These are phyloP conservation scores for Ophiocordyceps camponoti-floridani DNA, from an alignment of 2,329 filamentous ascomycete species.

Conservation along the genomic window DNA sequence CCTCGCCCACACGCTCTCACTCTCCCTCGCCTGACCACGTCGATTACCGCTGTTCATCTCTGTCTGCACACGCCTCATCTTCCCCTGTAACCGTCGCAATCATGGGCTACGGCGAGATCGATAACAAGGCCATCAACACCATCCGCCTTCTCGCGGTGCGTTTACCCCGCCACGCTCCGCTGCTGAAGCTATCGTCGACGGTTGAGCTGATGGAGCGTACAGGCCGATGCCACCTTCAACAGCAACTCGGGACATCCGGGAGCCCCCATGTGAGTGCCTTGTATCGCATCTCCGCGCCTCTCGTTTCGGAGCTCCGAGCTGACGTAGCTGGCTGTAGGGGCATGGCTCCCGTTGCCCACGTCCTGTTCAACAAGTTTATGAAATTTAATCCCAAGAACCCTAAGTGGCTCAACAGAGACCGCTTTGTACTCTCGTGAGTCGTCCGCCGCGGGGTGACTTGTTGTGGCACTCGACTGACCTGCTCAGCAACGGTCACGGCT, in stretches of 20 bases:
- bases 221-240: slow-evolving; percentile 94
- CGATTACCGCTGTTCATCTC: slow-evolving; percentile 1
- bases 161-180: slow-evolving; percentile 16
- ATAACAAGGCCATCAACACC: slow-evolving; percentile 91
- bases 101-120: slow-evolving; percentile 81
- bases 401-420: slow-evolving; percentile 89
- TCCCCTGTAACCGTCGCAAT: slow-evolving; percentile 18
- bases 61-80: slow-evolving; percentile 4
- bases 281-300: not conserved
- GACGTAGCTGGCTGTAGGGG: slow-evolving; percentile 30
- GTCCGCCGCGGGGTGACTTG: not conserved
- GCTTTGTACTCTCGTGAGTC: slow-evolving; percentile 96
- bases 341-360: slow-evolving; percentile 89
- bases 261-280: slow-evolving; percentile 64
- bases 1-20: not conserved
- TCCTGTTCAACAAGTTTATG: slow-evolving; percentile 98
- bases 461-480: not conserved
- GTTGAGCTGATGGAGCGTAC: slow-evolving; percentile 4
- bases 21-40: not conserved
- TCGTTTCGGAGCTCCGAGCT: not conserved
- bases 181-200: not conserved
- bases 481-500: slow-evolving; percentile 83
- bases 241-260: slow-evolving; percentile 98
- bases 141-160: slow-evolving; percentile 91
- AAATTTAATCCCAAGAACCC: slow-evolving; percentile 99